Base-by-base conservation (phyloP, 1,284 basidiomycete genomes). In the Tranzscheliella williamsii region DNA sequence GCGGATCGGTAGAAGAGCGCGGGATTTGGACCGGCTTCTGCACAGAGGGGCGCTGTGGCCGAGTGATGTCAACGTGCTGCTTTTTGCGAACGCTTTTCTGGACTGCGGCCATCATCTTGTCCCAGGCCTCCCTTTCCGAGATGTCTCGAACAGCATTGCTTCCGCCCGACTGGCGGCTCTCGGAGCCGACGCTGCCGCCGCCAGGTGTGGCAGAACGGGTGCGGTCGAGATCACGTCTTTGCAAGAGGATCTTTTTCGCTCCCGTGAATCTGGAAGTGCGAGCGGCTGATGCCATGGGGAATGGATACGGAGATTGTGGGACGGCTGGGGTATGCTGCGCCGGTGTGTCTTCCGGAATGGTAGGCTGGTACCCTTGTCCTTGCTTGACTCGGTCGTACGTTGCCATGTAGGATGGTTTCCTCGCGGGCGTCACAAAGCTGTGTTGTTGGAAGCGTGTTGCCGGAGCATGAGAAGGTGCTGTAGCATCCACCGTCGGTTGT, bases 161-260 rank as follows among this genome's bases (percentile, higher is more conserved):
- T 11, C 75, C 75, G 23, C 75, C 75, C 2, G 75, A 76, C 36
- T 70, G 66, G 15, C 73, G 51, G 36, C 73, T 72, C 24, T 75
- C 73, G 17, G 75, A 71, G 24, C 73, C 73, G 38, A 72, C 56
- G 42, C 63, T 68, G 24, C 56, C 53, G 21, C 50, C 54, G 22
- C 54, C 56, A 1, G 53, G 61, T 7, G 60, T 60, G 0, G 61
- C 49, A 2, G 67, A 70, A 15, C 65, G 56, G 5, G 67, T 65
- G 9, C 67, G 50, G n/a, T 65, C 65, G 16, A 68, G 46, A 24
- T 70, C 62, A 31, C 58, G 67, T 15, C 62, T 61, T 17, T 53
- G 21, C 21, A 70, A 38, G 40, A 58, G 15, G 6, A 45, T 38
- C 35, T 51, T 51, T 21, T 43, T 53, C 8, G 56, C 44, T 2